Conservation (phyloP, 768 basidiomycete genomes). For the Agaricus blazei region DNA sequence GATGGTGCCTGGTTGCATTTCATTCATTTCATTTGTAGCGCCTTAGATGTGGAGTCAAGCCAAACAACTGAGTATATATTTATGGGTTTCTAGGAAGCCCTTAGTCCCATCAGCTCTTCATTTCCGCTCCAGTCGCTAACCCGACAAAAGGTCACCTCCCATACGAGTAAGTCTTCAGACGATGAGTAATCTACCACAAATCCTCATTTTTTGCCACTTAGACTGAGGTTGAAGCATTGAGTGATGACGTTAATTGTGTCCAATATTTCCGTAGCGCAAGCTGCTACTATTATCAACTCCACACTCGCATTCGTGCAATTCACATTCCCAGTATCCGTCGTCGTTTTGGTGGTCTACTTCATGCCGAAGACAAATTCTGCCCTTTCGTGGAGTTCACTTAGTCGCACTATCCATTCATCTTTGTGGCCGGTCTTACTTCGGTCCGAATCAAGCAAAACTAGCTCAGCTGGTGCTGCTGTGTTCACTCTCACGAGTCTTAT, state of each 20-base stretch:
- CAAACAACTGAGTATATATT: too few relatives aligned
- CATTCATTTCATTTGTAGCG: too few relatives aligned
- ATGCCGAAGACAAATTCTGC: conserved; percentile 16
- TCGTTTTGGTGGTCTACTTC: conserved; percentile 15
- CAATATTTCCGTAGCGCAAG: conserved; percentile 16
- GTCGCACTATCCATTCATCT: conserved; percentile 14
- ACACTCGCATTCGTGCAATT: conserved; percentile 15
- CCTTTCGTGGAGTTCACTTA: conserved; percentile 17
- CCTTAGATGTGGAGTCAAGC: too few relatives aligned
- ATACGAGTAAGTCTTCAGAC: too few relatives aligned
- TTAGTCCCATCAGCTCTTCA: too few relatives aligned
- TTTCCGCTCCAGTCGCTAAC: too few relatives aligned
- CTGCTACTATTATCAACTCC: conserved; percentile 17
- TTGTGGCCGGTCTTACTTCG: conserved; percentile 18
- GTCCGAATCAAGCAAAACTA: conserved; percentile 6
- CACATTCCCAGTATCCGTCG: conserved; percentile 13
- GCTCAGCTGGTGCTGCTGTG: conserved; percentile 5
- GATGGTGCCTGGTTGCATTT: too few relatives aligned
- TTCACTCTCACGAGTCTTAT: background rate
- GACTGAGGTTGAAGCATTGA: too few relatives aligned
- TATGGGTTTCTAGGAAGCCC: too few relatives aligned
- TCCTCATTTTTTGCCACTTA: too few relatives aligned
- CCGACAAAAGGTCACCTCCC: too few relatives aligned
- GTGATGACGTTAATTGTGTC: conserved; percentile 6
- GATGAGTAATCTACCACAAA: too few relatives aligned